Evolutionary conservation across 148 eudicot species (phyloP), one percentile per base, ranked within the genome.

Genomic region (Suaeda aralocaspica): DNA sequence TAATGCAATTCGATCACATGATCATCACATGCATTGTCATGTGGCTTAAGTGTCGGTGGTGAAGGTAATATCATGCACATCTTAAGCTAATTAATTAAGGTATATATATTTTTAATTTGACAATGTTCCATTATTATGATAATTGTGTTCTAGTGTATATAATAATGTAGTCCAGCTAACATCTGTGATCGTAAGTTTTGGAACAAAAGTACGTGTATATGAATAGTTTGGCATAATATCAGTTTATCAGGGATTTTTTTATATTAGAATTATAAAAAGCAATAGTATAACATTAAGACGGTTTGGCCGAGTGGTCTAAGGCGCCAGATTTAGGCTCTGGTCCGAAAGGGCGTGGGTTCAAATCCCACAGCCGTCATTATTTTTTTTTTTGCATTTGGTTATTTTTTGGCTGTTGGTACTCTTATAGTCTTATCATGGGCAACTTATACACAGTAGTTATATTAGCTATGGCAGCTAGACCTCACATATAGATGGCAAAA

Each of bases 291-390:
- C 0, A 34, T n/a, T 14, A 72, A 72, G 82, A 82, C 80, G 78
- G 85, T 79, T 82, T 82, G 85, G 85, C 85, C 85, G 85, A 82
- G 85, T 79, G 82, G 85, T 82, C 85, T 82, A 83, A 83, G 86
- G 86, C 81, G 86, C 83, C 83, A 83, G 86, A 83, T 83, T 83
- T 79, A 83, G 86, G 86, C 83, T 83, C 86, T 76, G 86, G 86
- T 79, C 81, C 86, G 83, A 83, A 83, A 83, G 83, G 86, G 83
- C 83, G 86, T 83, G 86, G 83, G 83, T 83, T 83, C 86, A 80
- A 83, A 83, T 83, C 85, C 82, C 83, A 82, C 82, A 79, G 82
- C 82, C 75, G 85, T 82, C 85, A 82, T 10, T 18, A 33, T 31
- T 59, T 61, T 49, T 26, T 6, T 24, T 0, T 34, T 57, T 41